Conservation (phyloP, 805 yeast genomes). For the Metschnikowia colocasiae region DNA sequence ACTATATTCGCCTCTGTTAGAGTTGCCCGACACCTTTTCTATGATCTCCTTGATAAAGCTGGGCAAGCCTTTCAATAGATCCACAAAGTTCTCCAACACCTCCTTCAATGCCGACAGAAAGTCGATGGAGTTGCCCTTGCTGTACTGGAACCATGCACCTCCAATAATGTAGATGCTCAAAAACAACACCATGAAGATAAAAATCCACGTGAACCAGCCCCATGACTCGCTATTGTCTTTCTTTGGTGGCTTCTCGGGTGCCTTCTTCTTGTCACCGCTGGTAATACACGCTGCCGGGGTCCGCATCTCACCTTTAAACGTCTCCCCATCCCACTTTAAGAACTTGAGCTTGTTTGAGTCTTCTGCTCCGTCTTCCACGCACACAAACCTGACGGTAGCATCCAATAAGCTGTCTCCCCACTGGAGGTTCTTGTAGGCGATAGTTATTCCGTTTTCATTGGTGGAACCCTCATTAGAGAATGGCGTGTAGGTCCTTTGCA, state of each 20-base stretch:
- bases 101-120: conserved; percentile 71
- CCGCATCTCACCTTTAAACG: conserved; percentile 20
- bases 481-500: conserved; percentile 28
- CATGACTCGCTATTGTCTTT: conserved; percentile 48
- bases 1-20: conserved; percentile 83
- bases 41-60: conserved; percentile 64
- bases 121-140: conserved; percentile 66
- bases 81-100: conserved; percentile 63
- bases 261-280: conserved; percentile 27
- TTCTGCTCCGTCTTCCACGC: conserved; percentile 33
- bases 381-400: conserved; percentile 46
- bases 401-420: conserved; percentile 67
- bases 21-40: conserved; percentile 58
- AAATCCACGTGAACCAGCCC: conserved; percentile 83
- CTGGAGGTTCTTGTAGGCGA: conserved; percentile 47
- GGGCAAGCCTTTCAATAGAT: conserved; percentile 57
- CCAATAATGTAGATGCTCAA: conserved; percentile 69
- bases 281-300: conserved; percentile 41
- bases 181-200: conserved; percentile 66
- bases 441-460: conserved; percentile 28
- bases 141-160: conserved; percentile 73
- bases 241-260: conserved; percentile 19
- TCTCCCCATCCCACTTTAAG: conserved; percentile 36
- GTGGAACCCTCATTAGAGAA: conserved; percentile 28
- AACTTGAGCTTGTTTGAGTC: conserved; percentile 25